These are phyloP conservation scores for Mangifera indica DNA, from an alignment of 345 rosid species.

Conservation along the genomic window DNA sequence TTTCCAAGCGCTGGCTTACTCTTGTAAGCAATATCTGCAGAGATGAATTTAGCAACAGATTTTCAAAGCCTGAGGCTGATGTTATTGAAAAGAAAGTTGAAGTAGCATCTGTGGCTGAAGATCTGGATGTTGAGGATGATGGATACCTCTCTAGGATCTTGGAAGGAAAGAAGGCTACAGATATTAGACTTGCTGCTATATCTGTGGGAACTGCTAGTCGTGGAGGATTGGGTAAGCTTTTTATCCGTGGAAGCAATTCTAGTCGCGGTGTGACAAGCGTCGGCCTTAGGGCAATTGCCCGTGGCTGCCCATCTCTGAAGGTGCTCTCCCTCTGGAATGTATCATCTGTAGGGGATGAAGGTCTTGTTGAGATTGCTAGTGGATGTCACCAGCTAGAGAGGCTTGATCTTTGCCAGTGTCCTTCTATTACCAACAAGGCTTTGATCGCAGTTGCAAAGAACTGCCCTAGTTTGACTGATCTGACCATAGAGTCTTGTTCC, in stretches of 20 bases:
- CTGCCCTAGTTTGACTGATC: conserved; percentile 73
- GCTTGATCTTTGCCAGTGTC: conserved; percentile 73
- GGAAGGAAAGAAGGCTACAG: conserved; percentile 91
- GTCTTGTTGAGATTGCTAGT: conserved; percentile 69
- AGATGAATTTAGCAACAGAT: conserved; percentile 44
- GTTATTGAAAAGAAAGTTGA: conserved; percentile 17
- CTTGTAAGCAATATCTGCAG: conserved; percentile 68
- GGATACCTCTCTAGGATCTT: conserved; percentile 76
- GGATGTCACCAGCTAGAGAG: conserved; percentile 73
- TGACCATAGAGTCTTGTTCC: conserved; percentile 73
- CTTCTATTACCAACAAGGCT: conserved; percentile 59
- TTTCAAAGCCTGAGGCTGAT: conserved; percentile 11
- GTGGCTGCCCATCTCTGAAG: conserved; percentile 73
- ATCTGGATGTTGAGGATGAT: conserved; percentile 43
- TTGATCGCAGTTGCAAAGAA: conserved; percentile 61
- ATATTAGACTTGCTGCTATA: conserved; percentile 78
- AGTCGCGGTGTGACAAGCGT: conserved; percentile 51
- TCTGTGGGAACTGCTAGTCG: conserved; percentile 82
- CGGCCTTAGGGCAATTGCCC: conserved; percentile 73
- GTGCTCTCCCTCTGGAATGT: conserved; percentile 78
- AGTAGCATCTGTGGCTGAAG: conserved; percentile 14
- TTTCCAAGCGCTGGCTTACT: conserved; percentile 86
- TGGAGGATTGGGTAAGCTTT: conserved; percentile 84
- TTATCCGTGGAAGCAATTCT: conserved; percentile 53
- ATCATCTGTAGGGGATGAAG: conserved; percentile 62